Percentiles rank a stretch among this genome's conserved stretches.
Conservation (phyloP, 1,139 yeast genomes). For the Spathaspora sp. region DNA sequence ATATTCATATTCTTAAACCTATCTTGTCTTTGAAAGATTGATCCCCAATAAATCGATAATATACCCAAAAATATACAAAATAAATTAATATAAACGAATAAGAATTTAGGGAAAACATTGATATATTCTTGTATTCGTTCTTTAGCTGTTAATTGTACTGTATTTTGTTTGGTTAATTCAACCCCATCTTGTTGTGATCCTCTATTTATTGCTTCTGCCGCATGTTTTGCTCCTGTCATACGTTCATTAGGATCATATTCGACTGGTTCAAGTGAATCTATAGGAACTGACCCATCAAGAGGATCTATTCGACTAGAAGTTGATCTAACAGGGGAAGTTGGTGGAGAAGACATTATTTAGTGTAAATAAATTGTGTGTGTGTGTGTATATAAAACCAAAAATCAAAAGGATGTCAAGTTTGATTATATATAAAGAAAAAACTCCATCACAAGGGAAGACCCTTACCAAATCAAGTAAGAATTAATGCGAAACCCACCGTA, state of each 20-base stretch:
- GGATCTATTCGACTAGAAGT: conserved; percentile 3
- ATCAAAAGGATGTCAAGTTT: no score
- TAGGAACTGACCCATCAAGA: background rate
- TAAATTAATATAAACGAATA: conserved; percentile 10
- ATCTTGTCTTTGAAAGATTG: conserved; percentile 41
- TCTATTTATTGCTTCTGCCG: conserved; percentile 9
- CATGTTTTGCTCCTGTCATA: conserved; percentile 8
- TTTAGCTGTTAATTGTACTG: conserved; percentile 2
- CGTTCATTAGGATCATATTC: conserved; percentile 7
- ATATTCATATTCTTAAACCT: conserved; percentile 42
- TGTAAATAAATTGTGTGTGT: no score
- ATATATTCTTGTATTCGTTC: conserved; percentile 10
- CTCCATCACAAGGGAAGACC: no score
- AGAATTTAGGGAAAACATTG: conserved; percentile 8
- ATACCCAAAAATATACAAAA: conserved; percentile 26
- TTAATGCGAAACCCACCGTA: no score
- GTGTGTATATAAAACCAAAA: no score
- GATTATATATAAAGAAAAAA: no score
- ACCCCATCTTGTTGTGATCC: background rate
- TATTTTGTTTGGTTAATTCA: background rate
- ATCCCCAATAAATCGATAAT: conserved; percentile 62
- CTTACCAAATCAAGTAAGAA: no score
- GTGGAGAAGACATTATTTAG: background rate
- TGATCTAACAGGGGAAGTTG: background rate
- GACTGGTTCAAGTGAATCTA: background rate